Evolutionary conservation across 164 flowering plant species (phyloP), one percentile per base, ranked within the genome.

Genomic region (Macadamia integrifolia): DNA sequence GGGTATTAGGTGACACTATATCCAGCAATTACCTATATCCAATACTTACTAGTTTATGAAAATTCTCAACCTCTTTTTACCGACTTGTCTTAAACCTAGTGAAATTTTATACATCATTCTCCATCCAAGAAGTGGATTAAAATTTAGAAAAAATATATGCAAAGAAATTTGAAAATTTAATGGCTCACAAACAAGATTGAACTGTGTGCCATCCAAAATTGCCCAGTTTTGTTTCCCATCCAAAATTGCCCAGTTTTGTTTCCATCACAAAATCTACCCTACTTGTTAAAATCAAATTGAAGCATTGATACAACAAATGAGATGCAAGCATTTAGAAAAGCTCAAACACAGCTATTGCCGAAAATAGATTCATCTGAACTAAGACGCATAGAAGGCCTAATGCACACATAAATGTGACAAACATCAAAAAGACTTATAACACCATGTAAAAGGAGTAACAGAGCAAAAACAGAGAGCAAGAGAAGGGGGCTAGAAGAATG

Each of bases 301-400:
- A 65, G 43, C 42, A 69, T 73, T 69, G 62, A 91, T 44, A 85
- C 92, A 11, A 96, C 98, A 69, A 95, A 77, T 87, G 81, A 46
- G 94, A 86, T 0, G 90, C 97, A 40, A 98, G 92, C 4, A 69
- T 59, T 79, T 77, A 87, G 4, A 98, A 88, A 71, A 95, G 87
- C 85, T 90, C 93, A 53, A 85, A 11, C 8, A 89, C 88, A 70
- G 96, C 85, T 61, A 92, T 76, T 31, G 98, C 98, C 91, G 13
- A 95, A 96, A 75, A 85, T 83, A 74, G 85, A 77, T 85, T 95
- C 99, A 72, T 95, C 97, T 61, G 84, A 80, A 76, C 91, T 88
- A 73, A 95, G 91, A 40, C 72, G 77, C 62, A 95, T 77, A 5
- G 87, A 75, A 4, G 99, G 99, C 98, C 99, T 94, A 69, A 67